Evolutionary conservation across 805 yeast species (phyloP), one percentile per base, ranked within the genome.

Genomic region (Saccharomycopsis lassenensis): DNA sequence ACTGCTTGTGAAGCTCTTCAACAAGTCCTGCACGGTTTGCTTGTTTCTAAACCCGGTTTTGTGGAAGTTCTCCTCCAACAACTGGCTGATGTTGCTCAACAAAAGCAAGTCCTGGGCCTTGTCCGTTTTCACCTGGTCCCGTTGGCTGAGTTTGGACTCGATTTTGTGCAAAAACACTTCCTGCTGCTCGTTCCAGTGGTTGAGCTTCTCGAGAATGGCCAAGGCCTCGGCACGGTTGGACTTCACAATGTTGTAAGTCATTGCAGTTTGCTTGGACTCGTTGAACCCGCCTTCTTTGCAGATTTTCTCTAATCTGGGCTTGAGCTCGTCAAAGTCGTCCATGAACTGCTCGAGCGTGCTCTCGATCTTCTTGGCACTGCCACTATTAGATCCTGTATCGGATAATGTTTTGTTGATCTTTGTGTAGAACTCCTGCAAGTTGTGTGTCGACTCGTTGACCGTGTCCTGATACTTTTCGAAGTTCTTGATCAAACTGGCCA

Each of bases 191-290:
- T 30, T 35, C 36, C 31, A 28, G 3, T n/a, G 5, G 3, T 6
- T 10, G 10, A 39, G 24, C 18, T 39, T 39, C 11, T 23, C n/a
- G 10, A 39, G 7, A 19, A 39, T 35, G 5, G 42, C 29, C 4
- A 39, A 24, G 5, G 42, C 38, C 18, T 39, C 42, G 3, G 42
- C 42, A 19, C 42, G 18, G 16, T 34, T 39, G 7, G 42, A 38
- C 8, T 34, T 39, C 12, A 39, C 24, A 29, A 39, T 39, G 15
- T 34, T 35, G 20, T 39, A 39, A 11, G 42, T 34, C 39, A 39
- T 39, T 24, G 29, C 39, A 4, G 39, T 35, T 22, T 39, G 42
- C 12, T 30, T 33, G 4, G 35, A 17, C 25, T 34, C 32, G 1
- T 24, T 15, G 24, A 39, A 39, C 8, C 34, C 37, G 5, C 35